A percentile compares a stretch with the other conserved stretches of the same genome.
Conservation (phyloP, 495 filamentous ascomycete species). For the Cairneyella variabilis region DNA sequence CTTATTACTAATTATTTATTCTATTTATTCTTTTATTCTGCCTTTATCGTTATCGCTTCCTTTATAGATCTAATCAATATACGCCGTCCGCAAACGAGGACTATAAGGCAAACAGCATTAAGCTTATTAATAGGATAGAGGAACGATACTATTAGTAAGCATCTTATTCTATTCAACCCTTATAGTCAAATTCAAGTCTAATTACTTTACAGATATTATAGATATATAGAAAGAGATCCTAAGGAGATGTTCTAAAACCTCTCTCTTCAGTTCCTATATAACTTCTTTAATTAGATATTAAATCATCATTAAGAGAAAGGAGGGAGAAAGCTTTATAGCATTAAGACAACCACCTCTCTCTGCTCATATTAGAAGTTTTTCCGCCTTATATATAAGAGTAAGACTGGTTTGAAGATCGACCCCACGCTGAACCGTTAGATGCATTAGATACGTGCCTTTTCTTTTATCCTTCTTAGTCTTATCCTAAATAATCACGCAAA, state of each 20-base stretch:
- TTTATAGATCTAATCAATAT: constrained; percentile 8
- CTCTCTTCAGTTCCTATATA: constrained; percentile 25
- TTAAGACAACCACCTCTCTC: constrained; percentile 32
- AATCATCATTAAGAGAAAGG: constrained; percentile 34
- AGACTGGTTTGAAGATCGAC: constrained; percentile 52
- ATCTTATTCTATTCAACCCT: neutral
- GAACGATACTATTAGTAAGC: neutral
- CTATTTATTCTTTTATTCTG: no score
- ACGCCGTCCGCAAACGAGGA: neutral
- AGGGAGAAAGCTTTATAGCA: constrained; percentile 25
- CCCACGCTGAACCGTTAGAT: constrained; percentile 29
- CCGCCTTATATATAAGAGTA: constrained; percentile 39
- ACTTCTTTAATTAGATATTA: constrained; percentile 32
- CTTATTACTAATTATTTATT: no score
- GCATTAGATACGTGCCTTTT: constrained; percentile 24
- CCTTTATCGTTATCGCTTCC: no score
- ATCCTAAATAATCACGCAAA: no score
- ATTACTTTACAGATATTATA: neutral
- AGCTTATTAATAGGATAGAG: neutral
- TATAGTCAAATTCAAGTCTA: neutral
- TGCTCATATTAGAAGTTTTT: constrained; percentile 38
- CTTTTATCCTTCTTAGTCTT: no score
- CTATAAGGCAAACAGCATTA: neutral
- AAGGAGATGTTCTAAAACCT: constrained; percentile 19
- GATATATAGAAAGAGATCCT: neutral